A percentile compares a stretch with the other conserved stretches of the same genome.
phyloP scores from a whole-genome alignment of 78 protist genomes.

The Isochrysis galbana region DNA sequence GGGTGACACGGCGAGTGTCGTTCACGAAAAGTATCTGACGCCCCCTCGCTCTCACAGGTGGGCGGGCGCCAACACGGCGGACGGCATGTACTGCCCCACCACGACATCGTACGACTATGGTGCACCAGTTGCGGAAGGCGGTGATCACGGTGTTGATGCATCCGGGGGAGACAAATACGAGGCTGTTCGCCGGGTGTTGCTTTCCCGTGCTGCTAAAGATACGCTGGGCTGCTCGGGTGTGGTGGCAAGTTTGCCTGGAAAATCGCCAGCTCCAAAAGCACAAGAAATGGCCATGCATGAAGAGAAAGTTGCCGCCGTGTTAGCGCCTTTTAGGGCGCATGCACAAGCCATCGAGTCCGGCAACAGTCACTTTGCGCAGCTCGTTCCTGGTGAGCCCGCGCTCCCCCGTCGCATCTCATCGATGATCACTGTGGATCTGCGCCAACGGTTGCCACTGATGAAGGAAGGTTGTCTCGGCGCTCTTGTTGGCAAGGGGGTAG shows the following conservation, averaged over 20 bases:
- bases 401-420: background rate
- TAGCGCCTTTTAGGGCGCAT: no score
- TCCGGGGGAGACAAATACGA: background rate
- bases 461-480: background rate
- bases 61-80: background rate
- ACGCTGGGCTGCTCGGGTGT: no score
- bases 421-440: background rate
- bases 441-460: background rate
- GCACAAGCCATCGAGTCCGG: no score
- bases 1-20: no score
- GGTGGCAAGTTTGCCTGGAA: no score
- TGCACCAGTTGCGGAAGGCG: conserved; percentile 65
- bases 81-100: conserved; percentile 42
- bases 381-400: background rate
- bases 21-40: background rate
- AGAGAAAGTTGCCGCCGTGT: no score
- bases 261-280: no score
- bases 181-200: background rate
- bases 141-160: conserved; percentile 23
- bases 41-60: background rate
- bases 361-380: no score
- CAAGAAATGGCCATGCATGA: no score
- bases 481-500: background rate
- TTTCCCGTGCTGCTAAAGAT: no score
- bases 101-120: conserved; percentile 71